These are phyloP conservation scores for Microglena sp. DNA, from an alignment of 139 green algal genomes.

Conservation along the genomic window DNA sequence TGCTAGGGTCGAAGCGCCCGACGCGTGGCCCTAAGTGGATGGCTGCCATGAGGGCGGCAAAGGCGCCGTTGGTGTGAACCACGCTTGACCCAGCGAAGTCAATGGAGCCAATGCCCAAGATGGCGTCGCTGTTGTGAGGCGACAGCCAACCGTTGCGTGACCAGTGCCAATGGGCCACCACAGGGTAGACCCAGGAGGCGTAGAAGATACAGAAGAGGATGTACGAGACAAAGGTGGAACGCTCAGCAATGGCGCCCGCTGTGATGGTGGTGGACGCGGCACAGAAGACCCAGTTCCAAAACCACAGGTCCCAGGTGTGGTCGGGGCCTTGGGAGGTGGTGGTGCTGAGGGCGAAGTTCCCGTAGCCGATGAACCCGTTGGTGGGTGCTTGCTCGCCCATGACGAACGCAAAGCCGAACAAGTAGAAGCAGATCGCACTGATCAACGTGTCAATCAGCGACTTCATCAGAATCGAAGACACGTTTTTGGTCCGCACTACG, in stretches of 20 bases:
- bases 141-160: constrained; percentile 44
- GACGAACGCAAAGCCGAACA: constrained; percentile 31
- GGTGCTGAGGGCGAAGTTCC: constrained; percentile 26
- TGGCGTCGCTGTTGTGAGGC: constrained; percentile 20
- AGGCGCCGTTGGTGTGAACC: constrained; percentile 70
- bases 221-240: constrained; percentile 14
- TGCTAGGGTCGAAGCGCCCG: constrained; percentile 61
- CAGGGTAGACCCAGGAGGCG: constrained; percentile 37
- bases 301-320: constrained; percentile 12
- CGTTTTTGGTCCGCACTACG: not conserved
- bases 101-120: constrained; percentile 34
- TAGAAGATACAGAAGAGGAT: constrained; percentile 16
- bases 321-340: not conserved
- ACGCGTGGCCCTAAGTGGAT: constrained; percentile 73
- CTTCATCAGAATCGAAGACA: not conserved
- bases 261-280: constrained; percentile 18
- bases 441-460: not conserved
- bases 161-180: constrained; percentile 54
- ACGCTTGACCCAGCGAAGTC: constrained; percentile 51
- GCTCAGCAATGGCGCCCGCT: constrained; percentile 17
- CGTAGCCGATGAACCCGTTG: constrained; percentile 30
- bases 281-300: constrained; percentile 24
- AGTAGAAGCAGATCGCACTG: constrained; percentile 26
- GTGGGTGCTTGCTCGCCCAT: constrained; percentile 12
- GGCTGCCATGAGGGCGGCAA: constrained; percentile 65